These are phyloP conservation scores for Sugiyamaella neomexicana DNA, from an alignment of 1,139 yeast genomes.

Conservation along the genomic window DNA sequence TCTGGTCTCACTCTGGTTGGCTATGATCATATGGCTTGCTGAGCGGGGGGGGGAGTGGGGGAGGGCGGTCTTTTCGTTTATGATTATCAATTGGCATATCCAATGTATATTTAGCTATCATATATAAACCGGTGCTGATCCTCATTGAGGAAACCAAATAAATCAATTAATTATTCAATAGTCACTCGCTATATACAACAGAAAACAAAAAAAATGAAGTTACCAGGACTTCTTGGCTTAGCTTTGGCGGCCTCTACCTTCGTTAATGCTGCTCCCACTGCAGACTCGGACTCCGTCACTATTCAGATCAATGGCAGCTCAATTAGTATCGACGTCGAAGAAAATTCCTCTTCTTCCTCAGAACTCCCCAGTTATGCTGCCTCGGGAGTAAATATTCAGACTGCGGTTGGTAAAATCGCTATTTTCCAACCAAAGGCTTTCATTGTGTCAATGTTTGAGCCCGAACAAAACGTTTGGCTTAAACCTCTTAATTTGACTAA, in stretches of 20 bases:
- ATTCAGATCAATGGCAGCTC: conserved; percentile 16
- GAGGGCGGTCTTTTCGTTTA: neutral
- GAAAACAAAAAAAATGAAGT: conserved; percentile 10
- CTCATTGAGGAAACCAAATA: neutral
- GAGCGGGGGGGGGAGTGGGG: no score
- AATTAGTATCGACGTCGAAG: conserved; percentile 15
- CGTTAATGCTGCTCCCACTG: conserved; percentile 14
- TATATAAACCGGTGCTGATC: neutral
- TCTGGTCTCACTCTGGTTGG: no score
- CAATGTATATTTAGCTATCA: neutral
- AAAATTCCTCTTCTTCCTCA: conserved; percentile 13
- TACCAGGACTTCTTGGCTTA: conserved; percentile 13
- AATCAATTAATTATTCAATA: neutral
- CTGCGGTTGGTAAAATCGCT: conserved; percentile 14
- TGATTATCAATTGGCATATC: neutral
- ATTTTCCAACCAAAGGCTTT: conserved; percentile 50
- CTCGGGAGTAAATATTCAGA: conserved; percentile 19
- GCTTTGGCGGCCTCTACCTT: conserved; percentile 13
- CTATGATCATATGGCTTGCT: no score
- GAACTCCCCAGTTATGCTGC: conserved; percentile 20
- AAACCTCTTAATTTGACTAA: conserved; percentile 49
- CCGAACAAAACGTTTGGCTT: conserved; percentile 59
- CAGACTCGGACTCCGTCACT: conserved; percentile 7
- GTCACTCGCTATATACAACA: neutral
- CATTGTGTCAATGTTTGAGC: conserved; percentile 56